Evolutionary conservation across 495 filamentous ascomycete species (phyloP).

Genomic region (Tuber umbilicatum): DNA sequence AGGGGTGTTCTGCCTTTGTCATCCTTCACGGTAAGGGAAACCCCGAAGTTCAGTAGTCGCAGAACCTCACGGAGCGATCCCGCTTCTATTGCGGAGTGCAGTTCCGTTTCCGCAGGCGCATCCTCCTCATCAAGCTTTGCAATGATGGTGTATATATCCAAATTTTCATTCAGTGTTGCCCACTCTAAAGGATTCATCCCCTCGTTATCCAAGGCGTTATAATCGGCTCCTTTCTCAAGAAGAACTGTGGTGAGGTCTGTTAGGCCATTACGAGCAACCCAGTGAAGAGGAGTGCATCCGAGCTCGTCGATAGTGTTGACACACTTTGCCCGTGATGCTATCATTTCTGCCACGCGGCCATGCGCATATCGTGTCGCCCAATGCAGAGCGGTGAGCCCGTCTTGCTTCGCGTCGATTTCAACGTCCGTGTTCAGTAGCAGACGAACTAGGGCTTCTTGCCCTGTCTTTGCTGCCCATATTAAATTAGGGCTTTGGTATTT

Average conservation of each 20-base stretch:
- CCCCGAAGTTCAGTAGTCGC: constrained; percentile 20
- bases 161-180: constrained; percentile 9
- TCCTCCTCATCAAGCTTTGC: neutral
- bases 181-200: constrained; percentile 18
- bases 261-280: constrained; percentile 25
- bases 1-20: constrained; percentile 33
- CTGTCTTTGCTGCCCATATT: constrained; percentile 14
- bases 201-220: constrained; percentile 19
- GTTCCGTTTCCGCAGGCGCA: neutral
- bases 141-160: neutral
- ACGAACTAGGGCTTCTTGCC: constrained; percentile 22
- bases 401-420: constrained; percentile 9
- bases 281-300: constrained; percentile 21
- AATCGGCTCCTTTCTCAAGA: constrained; percentile 24
- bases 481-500: neutral
- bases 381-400: constrained; percentile 21
- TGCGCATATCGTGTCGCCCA: constrained; percentile 15
- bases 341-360: neutral
- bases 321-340: neutral
- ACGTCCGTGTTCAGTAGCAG: constrained; percentile 19
- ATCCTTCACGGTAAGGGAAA: constrained; percentile 16
- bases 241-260: constrained; percentile 18
- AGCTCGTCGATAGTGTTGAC: constrained; percentile 1
- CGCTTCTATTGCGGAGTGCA: neutral
- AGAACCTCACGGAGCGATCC: constrained; percentile 6